Conservation (phyloP, 2,329 filamentous ascomycete species). For the Fusarium pseudoanthophilum region DNA sequence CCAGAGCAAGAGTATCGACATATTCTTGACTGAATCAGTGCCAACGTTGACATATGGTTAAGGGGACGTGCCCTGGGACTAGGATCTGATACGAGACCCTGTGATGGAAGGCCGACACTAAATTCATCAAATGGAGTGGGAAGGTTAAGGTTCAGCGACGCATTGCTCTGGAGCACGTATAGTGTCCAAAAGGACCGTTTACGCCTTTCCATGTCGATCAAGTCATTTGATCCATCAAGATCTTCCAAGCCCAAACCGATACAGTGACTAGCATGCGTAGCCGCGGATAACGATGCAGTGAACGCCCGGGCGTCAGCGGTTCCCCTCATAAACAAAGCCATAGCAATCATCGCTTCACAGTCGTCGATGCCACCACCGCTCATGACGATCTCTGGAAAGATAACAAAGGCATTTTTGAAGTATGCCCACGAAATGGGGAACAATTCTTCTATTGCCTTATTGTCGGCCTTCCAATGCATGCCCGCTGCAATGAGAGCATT, state of each 20-base stretch:
- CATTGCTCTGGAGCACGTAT: neutral
- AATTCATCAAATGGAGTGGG: neutral
- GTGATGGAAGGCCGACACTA: neutral
- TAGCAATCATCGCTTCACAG: neutral
- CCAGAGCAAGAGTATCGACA: fast-evolving
- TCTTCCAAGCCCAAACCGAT: neutral
- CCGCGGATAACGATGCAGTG: neutral
- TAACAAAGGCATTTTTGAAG: neutral
- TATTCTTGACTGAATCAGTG: neutral
- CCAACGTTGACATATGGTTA: neutral
- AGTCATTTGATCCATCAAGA: fast-evolving
- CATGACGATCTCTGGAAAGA: neutral
- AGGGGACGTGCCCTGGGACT: too few relatives aligned
- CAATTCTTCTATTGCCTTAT: neutral
- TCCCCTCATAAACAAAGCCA: neutral
- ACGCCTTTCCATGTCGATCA: neutral
- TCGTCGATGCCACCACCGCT: neutral
- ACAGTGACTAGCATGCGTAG: neutral
- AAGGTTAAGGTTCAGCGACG: neutral
- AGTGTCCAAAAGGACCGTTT: neutral
- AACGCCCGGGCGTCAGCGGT: neutral
- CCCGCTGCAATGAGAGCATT: neutral
- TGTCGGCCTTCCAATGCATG: neutral
- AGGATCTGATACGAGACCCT: fast-evolving
- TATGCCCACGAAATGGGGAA: neutral